Evolutionary conservation across 2,329 filamentous ascomycete genomes (phyloP).

Genomic region (Zasmidium cellare): DNA sequence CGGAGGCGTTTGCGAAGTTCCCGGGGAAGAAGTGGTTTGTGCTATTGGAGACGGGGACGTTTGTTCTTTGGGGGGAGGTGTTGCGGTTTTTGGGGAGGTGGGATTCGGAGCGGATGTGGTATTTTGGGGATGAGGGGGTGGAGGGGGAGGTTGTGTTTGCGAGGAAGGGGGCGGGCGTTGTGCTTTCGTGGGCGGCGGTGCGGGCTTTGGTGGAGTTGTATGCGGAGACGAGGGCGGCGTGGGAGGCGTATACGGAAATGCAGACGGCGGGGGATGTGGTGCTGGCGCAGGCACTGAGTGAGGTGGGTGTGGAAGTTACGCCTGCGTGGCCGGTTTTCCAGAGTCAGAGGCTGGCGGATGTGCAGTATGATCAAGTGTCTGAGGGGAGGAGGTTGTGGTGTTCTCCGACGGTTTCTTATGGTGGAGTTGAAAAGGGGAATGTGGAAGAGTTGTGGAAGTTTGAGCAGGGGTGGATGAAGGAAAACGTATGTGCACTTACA

Average conservation of each 20-base stretch:
- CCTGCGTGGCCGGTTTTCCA: slow-evolving; percentile 29
- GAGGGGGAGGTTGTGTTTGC: slow-evolving; percentile 39
- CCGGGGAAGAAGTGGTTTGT: slow-evolving; percentile 54
- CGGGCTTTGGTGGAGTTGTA: slow-evolving; percentile 38
- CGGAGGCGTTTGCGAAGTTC: slow-evolving; percentile 29
- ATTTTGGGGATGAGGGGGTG: slow-evolving; percentile 53
- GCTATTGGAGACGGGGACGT: slow-evolving; percentile 56
- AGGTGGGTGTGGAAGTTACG: slow-evolving; percentile 19
- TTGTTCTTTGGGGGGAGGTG: slow-evolving; percentile 41
- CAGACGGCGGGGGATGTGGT: slow-evolving; percentile 30
- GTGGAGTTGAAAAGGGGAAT: slow-evolving; percentile 23
- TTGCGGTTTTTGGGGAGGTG: slow-evolving; percentile 49
- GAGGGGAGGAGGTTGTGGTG: slow-evolving; percentile 26
- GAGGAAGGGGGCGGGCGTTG: slow-evolving; percentile 42
- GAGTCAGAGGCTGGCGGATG: slow-evolving; percentile 39
- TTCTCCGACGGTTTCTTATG: slow-evolving; percentile 29
- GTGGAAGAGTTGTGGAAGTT: slow-evolving; percentile 29
- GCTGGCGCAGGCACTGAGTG: slow-evolving; percentile 24
- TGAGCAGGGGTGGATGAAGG: slow-evolving; percentile 28
- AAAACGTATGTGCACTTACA: slow-evolving; percentile 9
- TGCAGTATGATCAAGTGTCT: slow-evolving; percentile 36
- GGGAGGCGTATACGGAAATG: slow-evolving; percentile 22
- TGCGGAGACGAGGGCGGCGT: slow-evolving; percentile 37
- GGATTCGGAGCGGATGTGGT: slow-evolving; percentile 43
- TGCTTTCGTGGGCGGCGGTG: slow-evolving; percentile 44